Evolutionary conservation across 148 eudicot genomes (phyloP).

Genomic region (Agrostemma githago): DNA sequence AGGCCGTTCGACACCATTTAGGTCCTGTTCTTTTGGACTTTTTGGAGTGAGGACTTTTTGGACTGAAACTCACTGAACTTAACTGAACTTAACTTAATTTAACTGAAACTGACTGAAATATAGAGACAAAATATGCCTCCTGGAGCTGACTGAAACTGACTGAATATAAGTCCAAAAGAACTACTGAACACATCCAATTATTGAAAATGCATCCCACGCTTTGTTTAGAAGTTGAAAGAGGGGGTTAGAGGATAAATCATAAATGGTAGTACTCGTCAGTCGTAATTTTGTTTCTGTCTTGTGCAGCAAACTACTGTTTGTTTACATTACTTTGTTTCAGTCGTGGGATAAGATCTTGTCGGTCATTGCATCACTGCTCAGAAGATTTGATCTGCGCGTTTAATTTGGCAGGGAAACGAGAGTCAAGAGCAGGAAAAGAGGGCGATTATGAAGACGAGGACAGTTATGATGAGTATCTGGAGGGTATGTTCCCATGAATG

Average conservation of each 20-base stretch:
- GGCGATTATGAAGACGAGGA: constrained; percentile 37
- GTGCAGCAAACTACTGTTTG: not conserved
- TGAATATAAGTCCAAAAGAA: no score
- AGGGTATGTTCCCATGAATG: constrained; percentile 84
- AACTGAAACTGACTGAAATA: no score
- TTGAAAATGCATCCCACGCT: not conserved
- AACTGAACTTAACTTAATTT: no score
- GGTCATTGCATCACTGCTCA: not conserved
- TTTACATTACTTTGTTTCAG: not conserved
- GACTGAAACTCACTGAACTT: no score
- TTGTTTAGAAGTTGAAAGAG: not conserved
- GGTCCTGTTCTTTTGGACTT: no score
- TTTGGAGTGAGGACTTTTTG: no score
- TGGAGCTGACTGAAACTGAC: no score
- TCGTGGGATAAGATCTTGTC: not conserved
- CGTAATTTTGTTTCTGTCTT: not conserved
- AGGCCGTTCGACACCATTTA: not conserved
- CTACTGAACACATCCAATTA: not conserved
- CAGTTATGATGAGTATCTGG: constrained; percentile 60
- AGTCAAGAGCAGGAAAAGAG: constrained; percentile 25
- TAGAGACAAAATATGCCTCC: no score
- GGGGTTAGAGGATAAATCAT: not conserved
- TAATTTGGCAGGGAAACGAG: constrained; percentile 31
- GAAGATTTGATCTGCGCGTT: not conserved
- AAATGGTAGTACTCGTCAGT: no score